Conservation (phyloP, 306 rosid genomes). For the Neltuma alba region DNA sequence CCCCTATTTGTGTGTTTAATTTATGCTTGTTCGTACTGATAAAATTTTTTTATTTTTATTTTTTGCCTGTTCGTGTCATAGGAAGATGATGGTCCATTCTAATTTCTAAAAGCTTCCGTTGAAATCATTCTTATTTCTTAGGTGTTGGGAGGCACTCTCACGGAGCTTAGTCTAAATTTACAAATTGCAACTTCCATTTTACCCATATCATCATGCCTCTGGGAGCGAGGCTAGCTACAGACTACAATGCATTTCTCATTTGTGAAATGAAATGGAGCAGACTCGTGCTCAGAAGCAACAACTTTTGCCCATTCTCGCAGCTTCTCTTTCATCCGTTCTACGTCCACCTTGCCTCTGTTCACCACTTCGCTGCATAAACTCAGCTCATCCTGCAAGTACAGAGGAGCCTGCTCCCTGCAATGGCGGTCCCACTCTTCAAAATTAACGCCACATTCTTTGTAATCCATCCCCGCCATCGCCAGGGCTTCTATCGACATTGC, state of each 20-base stretch:
- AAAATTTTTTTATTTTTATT: too few species aligned
- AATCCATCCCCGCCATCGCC: constrained; percentile 55
- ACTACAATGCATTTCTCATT: not conserved
- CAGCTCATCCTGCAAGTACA: constrained; percentile 26
- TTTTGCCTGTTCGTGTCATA: not conserved
- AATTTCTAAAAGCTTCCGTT: not conserved
- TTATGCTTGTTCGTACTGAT: too few species aligned
- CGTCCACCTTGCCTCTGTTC: not conserved
- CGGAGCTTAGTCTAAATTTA: not conserved
- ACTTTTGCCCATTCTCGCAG: constrained; percentile 35
- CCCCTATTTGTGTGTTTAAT: too few species aligned
- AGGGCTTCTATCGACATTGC: constrained; percentile 46
- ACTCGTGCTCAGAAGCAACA: constrained; percentile 17
- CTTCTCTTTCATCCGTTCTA: constrained; percentile 29
- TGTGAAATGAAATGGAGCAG: constrained; percentile 7
- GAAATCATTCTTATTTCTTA: not conserved
- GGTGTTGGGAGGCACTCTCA: not conserved
- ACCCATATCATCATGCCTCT: not conserved
- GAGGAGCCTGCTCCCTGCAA: constrained; percentile 26
- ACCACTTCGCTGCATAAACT: not conserved
- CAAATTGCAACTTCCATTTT: too few species aligned
- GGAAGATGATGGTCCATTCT: not conserved
- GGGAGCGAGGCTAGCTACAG: not conserved
- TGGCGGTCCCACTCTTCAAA: constrained; percentile 32
- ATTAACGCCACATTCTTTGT: constrained; percentile 31